Percentiles rank a stretch among this genome's conserved stretches.
phyloP scores from a whole-genome alignment of 108 stramenopile genomes.

The Cyclotella kingstonii region DNA sequence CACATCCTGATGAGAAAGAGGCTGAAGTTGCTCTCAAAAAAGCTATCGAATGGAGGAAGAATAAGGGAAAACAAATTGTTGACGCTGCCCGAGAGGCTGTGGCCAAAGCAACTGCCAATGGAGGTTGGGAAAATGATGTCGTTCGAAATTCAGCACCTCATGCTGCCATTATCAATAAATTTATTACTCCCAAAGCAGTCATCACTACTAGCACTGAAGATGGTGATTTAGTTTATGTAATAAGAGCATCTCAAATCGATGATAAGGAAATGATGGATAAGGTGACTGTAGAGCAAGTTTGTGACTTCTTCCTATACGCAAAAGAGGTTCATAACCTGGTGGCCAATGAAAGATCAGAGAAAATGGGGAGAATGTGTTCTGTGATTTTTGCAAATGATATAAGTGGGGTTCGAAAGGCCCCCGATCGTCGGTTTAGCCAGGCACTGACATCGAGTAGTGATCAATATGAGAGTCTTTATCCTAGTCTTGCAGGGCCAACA shows the following conservation, averaged over 20 bases:
- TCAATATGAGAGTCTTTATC: constrained; percentile 45
- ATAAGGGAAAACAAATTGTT: constrained; percentile 34
- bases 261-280: constrained; percentile 47
- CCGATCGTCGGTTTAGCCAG: constrained; percentile 39
- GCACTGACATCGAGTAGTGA: constrained; percentile 43
- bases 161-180: constrained; percentile 34
- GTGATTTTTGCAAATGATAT: constrained; percentile 52
- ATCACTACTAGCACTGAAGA: constrained; percentile 42
- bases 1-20: constrained; percentile 30
- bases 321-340: constrained; percentile 47
- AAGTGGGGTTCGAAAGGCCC: constrained; percentile 39
- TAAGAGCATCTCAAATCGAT: constrained; percentile 43
- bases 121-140: constrained; percentile 45
- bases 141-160: constrained; percentile 42
- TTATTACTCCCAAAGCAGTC: constrained; percentile 36
- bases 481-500: constrained; percentile 44
- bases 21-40: constrained; percentile 26
- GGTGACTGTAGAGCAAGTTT: constrained; percentile 36
- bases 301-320: constrained; percentile 49
- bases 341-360: constrained; percentile 33
- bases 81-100: constrained; percentile 36
- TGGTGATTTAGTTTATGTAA: constrained; percentile 49
- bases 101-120: constrained; percentile 38
- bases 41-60: constrained; percentile 37
- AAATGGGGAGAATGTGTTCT: constrained; percentile 33